phyloP scores from a whole-genome alignment of 208 protist genomes.

The Acanthamoeba polyphaga region DNA sequence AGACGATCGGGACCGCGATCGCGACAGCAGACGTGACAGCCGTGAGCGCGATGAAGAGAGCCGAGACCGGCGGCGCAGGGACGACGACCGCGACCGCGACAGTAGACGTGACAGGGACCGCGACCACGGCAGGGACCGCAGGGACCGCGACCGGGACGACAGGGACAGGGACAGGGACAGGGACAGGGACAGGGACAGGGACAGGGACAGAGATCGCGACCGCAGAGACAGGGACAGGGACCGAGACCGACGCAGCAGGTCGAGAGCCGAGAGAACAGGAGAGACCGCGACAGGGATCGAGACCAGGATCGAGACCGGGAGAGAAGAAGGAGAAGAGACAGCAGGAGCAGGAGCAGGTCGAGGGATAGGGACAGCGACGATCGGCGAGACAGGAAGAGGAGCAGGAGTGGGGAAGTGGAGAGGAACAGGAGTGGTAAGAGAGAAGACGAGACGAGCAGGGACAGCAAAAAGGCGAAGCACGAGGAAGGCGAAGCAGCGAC shows the following conservation, averaged over 20 bases:
- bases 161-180: conserved; percentile 76
- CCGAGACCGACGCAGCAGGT: conserved; percentile 76
- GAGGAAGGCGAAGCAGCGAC: not conserved
- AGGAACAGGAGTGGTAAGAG: not conserved
- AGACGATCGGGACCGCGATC: not conserved
- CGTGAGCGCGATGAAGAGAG: not conserved
- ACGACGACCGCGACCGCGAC: conserved; percentile 24
- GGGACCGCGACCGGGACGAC: conserved; percentile 74
- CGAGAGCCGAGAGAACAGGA: conserved; percentile 39
- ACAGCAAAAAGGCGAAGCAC: not conserved
- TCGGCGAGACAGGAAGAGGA: not conserved
- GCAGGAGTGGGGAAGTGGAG: not conserved
- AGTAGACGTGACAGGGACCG: not conserved
- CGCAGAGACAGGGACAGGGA: conserved; percentile 39
- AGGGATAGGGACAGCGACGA: not conserved
- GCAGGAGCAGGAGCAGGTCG: not conserved
- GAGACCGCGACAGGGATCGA: not conserved
- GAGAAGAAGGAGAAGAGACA: not conserved
- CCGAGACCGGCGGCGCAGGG: not conserved
- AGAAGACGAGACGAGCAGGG: not conserved
- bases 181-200: not conserved
- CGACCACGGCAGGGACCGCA: conserved; percentile 63
- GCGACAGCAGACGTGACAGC: not conserved
- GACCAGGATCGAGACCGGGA: not conserved
- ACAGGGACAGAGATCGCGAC: conserved; percentile 77